These are phyloP conservation scores for Albifimbria verrucaria DNA, from an alignment of 2,329 filamentous ascomycete genomes.

Conservation along the genomic window DNA sequence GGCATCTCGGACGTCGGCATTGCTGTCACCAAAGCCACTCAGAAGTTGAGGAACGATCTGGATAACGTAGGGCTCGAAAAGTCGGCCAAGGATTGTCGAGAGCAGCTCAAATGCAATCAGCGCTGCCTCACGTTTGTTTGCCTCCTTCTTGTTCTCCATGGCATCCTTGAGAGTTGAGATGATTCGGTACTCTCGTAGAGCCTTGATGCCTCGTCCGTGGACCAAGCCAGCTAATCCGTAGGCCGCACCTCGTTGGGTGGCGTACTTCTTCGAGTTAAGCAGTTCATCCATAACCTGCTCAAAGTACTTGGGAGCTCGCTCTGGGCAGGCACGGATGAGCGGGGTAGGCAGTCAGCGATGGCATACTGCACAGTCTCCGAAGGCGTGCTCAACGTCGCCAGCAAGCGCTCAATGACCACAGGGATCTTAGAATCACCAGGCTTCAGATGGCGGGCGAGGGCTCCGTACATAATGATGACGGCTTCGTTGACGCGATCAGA, in stretches of 20 bases:
- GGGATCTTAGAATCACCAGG: constrained; percentile 84
- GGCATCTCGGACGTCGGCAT: constrained; percentile 84
- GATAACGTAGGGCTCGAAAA: constrained; percentile 96
- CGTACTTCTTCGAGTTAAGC: constrained; percentile 86
- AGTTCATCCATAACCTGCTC: constrained; percentile 77
- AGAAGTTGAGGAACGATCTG: constrained; percentile 91
- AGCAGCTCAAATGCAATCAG: constrained; percentile 89
- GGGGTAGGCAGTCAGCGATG: constrained; percentile 93
- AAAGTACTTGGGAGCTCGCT: constrained; percentile 77
- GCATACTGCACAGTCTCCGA: constrained; percentile 97
- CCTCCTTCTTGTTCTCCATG: constrained; percentile 92
- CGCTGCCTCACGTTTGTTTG: constrained; percentile 82
- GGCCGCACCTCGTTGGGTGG: constrained; percentile 86
- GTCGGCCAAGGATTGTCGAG: constrained; percentile 76
- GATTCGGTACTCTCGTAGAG: constrained; percentile 81
- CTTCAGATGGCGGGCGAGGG: constrained; percentile 82
- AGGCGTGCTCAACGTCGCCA: constrained; percentile 86
- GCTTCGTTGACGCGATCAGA: constrained; percentile 94
- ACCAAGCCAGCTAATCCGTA: constrained; percentile 93
- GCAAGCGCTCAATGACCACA: constrained; percentile 79
- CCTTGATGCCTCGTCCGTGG: constrained; percentile 78
- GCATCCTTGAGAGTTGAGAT: constrained; percentile 77
- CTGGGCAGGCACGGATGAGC: constrained; percentile 75
- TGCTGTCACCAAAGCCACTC: constrained; percentile 83
- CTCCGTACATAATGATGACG: constrained; percentile 95